Percentiles rank a stretch among this genome's conserved stretches.
Conservation (phyloP, 352 stramenopile species). For the Phytophthora pluvialis region DNA sequence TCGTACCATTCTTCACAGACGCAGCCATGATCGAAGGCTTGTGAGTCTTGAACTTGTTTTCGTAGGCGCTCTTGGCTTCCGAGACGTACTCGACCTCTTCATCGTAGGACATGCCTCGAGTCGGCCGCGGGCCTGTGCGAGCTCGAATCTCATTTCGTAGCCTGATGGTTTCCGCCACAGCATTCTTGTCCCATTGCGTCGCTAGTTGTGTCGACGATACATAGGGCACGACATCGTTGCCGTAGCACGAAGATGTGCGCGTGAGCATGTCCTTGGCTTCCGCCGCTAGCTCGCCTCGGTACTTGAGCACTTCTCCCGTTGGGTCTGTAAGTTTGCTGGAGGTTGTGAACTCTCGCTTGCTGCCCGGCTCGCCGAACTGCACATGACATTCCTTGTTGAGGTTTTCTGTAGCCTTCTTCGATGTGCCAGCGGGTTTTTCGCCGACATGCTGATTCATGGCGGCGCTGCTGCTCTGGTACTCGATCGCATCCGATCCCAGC, state of each 20-base stretch:
- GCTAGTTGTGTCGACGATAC: constrained; percentile 72
- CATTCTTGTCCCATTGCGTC: constrained; percentile 68
- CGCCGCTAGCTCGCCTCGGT: constrained; percentile 54
- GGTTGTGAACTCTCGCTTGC: constrained; percentile 64
- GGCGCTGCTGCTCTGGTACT: constrained; percentile 59
- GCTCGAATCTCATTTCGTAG: constrained; percentile 74
- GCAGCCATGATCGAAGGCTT: constrained; percentile 79
- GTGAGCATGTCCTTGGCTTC: constrained; percentile 65
- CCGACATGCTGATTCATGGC: constrained; percentile 56
- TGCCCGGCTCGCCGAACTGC: constrained; percentile 66
- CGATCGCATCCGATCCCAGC: constrained; percentile 60
- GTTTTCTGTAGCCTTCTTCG: constrained; percentile 37
- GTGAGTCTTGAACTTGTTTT: constrained; percentile 74
- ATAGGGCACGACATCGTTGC: constrained; percentile 56
- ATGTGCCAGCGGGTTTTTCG: constrained; percentile 12
- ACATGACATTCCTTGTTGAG: constrained; percentile 73
- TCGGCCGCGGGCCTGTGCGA: constrained; percentile 58
- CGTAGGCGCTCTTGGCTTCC: constrained; percentile 71
- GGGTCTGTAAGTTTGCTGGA: constrained; percentile 62
- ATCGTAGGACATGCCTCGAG: constrained; percentile 75
- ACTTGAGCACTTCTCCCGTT: constrained; percentile 72
- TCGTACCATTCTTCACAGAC: constrained; percentile 75
- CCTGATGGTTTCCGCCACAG: constrained; percentile 59
- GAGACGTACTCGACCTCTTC: constrained; percentile 84
- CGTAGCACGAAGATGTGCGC: constrained; percentile 65